These are phyloP conservation scores for Calonectria leucothoes DNA, from an alignment of 2,329 filamentous ascomycete species.

Conservation along the genomic window DNA sequence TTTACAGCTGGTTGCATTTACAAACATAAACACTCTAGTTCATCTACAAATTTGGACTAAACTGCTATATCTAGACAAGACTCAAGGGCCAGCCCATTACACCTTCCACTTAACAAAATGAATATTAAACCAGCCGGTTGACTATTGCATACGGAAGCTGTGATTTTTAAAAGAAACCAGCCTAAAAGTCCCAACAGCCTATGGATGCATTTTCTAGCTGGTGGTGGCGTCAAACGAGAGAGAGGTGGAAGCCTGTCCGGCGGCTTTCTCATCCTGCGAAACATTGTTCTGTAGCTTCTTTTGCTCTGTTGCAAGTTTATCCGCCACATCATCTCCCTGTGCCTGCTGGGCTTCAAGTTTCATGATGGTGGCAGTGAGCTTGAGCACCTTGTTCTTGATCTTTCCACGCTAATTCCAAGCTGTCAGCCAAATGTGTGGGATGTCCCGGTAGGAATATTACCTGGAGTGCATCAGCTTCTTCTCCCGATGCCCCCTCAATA, in stretches of 20 bases:
- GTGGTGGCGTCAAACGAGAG: constrained; percentile 37
- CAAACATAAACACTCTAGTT: too few relatives aligned
- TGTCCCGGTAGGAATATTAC: constrained; percentile 32
- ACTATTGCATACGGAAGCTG: background rate
- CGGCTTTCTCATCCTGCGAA: constrained; percentile 56
- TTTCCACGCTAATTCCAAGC: constrained; percentile 57
- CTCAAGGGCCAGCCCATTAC: background rate
- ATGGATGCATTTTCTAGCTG: background rate
- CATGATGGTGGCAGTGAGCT: constrained; percentile 64
- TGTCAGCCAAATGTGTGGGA: background rate
- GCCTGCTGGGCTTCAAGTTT: constrained; percentile 62
- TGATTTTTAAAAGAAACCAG: background rate
- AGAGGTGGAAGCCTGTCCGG: constrained; percentile 57
- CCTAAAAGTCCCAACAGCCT: background rate
- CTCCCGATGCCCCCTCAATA: constrained; percentile 59
- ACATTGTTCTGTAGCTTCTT: constrained; percentile 67
- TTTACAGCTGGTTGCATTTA: too few relatives aligned
- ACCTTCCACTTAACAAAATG: background rate
- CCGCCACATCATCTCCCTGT: constrained; percentile 59
- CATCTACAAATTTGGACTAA: too few relatives aligned
- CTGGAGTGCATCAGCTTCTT: constrained; percentile 60
- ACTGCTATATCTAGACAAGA: too few relatives aligned
- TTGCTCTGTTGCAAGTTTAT: constrained; percentile 58
- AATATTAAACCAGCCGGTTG: background rate
- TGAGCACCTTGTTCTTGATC: constrained; percentile 71